Percentiles rank a stretch among this genome's conserved stretches.
Conservation (phyloP, 768 basidiomycete species). For the Tulasnella sp. region DNA sequence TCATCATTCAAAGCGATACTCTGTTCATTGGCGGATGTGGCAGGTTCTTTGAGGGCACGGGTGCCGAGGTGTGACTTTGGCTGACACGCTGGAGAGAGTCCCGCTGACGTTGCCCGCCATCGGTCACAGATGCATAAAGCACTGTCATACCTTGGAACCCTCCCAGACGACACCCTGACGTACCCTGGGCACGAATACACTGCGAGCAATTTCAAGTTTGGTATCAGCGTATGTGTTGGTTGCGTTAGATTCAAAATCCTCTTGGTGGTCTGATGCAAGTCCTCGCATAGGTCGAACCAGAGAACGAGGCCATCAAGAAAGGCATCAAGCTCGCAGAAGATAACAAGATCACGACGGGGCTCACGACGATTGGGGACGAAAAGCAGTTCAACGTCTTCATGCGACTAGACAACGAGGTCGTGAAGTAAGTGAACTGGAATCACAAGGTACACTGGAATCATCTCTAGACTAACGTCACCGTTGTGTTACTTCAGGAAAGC, state of each 20-base stretch:
- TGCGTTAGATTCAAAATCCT: neutral
- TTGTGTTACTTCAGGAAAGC: conserved; percentile 46
- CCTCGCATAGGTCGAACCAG: conserved; percentile 48
- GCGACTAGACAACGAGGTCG: conserved; percentile 61
- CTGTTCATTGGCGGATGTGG: conserved; percentile 84
- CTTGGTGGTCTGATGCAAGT: neutral
- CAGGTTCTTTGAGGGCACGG: conserved; percentile 88
- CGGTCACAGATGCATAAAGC: conserved; percentile 63
- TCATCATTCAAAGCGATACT: conserved; percentile 54
- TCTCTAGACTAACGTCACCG: neutral
- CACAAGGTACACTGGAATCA: neutral
- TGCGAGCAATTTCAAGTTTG: conserved; percentile 66
- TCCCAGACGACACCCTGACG: conserved; percentile 76
- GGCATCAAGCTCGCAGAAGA: conserved; percentile 56
- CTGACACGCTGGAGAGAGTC: no score
- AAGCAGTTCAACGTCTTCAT: conserved; percentile 96
- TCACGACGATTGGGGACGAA: conserved; percentile 89
- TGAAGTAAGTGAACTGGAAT: conserved; percentile 53
- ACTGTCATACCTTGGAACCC: conserved; percentile 60
- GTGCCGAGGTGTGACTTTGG: conserved; percentile 42
- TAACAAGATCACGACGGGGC: conserved; percentile 67
- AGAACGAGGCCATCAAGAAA: conserved; percentile 57
- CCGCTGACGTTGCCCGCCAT: conserved; percentile 33
- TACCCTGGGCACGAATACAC: conserved; percentile 96
- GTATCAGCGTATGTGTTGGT: conserved; percentile 31